Base-by-base conservation (phyloP, 805 yeast species). In the Metschnikowia lachancei region DNA sequence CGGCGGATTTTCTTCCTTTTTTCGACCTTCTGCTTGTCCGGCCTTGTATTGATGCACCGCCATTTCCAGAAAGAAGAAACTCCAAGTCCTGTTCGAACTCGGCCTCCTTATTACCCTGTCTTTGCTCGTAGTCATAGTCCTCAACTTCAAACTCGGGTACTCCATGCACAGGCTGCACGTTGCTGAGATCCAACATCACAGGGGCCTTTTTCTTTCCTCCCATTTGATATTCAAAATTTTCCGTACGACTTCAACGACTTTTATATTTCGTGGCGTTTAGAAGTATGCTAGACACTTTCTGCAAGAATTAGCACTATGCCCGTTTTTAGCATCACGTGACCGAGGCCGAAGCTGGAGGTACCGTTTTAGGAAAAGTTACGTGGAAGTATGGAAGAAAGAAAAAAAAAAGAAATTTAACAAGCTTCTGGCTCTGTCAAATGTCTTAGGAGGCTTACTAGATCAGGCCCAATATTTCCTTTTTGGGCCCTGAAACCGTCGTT, bases 61-160 rank as follows among this genome's bases (percentile, higher is more conserved):
- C 35, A 8, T 24, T 26, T 17, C 49, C 50, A n/a, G 55, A 52
- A 42, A 66, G 55, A 34, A 67, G 51, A 36, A 58, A 67, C 37
- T 61, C 56, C 46, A 67, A 57, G 50, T 67, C 70, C 16, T 53
- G 49, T 41, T 67, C 70, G 46, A 67, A 66, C 7, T 39, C 45
- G 7, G 44, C 11, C 11, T 36, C 51, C n/a, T 44, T 31, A 17
- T 52, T 49, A 8, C 50, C 46, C 28, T 57, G 60, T 12, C 51
- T 36, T 13, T 32, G 51, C 32, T 33, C 48, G 31, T 54, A 54
- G 32, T 59, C 61, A 43, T 57, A 57, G 34, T 49, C 50, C 9
- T 41, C 31, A 6, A 57, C 61, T 24, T 50, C 51, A 17, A 55
- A 58, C 11, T 42, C 46, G n/a, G 39, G 12, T 17, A 29, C 24